phyloP scores from a whole-genome alignment of 1,284 basidiomycete genomes.

The Leccinum angustisporum region DNA sequence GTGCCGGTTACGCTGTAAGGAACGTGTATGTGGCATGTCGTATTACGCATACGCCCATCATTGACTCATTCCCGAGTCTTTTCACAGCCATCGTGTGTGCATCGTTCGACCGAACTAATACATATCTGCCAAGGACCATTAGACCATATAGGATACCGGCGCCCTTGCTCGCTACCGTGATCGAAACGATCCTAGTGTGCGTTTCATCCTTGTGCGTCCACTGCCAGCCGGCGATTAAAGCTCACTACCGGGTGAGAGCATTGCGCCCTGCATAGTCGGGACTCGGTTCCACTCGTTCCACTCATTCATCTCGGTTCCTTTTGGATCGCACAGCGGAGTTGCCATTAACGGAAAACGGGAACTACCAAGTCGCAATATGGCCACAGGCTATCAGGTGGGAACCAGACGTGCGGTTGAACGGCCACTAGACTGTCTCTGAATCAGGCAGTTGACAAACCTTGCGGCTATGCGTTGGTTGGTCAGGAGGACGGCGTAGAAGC shows the following conservation, averaged over 20 bases:
- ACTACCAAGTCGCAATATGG: neutral
- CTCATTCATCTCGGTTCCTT: neutral
- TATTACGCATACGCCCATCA: conserved; percentile 14
- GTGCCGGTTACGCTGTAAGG: neutral
- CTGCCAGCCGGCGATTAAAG: neutral
- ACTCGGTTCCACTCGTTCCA: neutral
- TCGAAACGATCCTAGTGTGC: neutral
- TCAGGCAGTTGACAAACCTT: neutral
- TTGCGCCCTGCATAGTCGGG: neutral
- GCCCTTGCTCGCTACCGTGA: neutral
- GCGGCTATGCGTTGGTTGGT: neutral
- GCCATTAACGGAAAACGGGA: neutral
- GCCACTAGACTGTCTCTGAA: neutral
- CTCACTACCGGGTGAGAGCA: neutral
- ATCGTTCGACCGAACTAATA: conserved; percentile 6
- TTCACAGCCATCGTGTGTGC: neutral
- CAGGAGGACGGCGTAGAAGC: neutral
- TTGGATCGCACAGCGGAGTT: neutral
- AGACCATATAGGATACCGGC: neutral
- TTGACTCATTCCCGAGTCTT: neutral
- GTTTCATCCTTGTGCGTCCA: neutral
- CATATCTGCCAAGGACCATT: neutral
- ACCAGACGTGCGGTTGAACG: neutral
- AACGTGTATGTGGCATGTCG: conserved; percentile 16
- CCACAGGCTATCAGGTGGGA: neutral